Evolutionary conservation across 768 basidiomycete species (phyloP).

Genomic region (Trametes cinnabarina): DNA sequence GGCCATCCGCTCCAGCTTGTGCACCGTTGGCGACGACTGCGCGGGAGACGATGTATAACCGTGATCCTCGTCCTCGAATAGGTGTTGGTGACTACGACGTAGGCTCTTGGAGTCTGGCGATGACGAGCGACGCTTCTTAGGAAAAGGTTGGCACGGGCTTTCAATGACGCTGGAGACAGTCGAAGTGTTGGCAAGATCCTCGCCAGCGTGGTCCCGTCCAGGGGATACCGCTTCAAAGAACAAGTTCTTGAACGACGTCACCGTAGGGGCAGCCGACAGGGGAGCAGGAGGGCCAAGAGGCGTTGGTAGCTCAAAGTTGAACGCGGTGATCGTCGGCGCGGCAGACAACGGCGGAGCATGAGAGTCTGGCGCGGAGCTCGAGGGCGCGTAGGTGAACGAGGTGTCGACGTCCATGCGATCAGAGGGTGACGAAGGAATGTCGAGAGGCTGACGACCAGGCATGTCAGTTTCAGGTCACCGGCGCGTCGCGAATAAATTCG

Average conservation of each 20-base stretch:
- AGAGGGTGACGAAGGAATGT: slow-evolving; percentile 46
- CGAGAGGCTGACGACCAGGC: slow-evolving; percentile 31
- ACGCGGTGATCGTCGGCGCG: slow-evolving; percentile 24
- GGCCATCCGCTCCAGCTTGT: slow-evolving; percentile 46
- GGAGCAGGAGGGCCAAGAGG: slow-evolving; percentile 26
- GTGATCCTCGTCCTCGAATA: slow-evolving; percentile 28
- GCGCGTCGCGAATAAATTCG: neutral
- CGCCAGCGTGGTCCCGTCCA: slow-evolving; percentile 22
- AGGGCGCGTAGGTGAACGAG: slow-evolving; percentile 38
- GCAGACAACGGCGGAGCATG: slow-evolving; percentile 25
- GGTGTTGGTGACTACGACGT: slow-evolving; percentile 14
- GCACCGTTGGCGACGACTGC: slow-evolving; percentile 47
- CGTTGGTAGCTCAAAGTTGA: slow-evolving; percentile 20
- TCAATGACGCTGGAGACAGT: slow-evolving; percentile 33
- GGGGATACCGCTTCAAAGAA: slow-evolving; percentile 62
- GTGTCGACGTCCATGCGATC: slow-evolving; percentile 83
- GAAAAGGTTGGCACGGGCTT: slow-evolving; percentile 39
- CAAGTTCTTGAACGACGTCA: slow-evolving; percentile 54
- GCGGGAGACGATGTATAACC: slow-evolving; percentile 47
- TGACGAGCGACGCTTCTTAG: slow-evolving; percentile 34
- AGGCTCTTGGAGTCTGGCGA: slow-evolving; percentile 27
- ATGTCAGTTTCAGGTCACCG: slow-evolving; percentile 17
- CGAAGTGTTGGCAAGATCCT: slow-evolving; percentile 9
- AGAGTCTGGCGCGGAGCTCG: slow-evolving; percentile 33
- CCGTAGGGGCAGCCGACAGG: slow-evolving; percentile 50